phyloP scores from a whole-genome alignment of 768 basidiomycete species.

The Kwoniella dejecticola region DNA sequence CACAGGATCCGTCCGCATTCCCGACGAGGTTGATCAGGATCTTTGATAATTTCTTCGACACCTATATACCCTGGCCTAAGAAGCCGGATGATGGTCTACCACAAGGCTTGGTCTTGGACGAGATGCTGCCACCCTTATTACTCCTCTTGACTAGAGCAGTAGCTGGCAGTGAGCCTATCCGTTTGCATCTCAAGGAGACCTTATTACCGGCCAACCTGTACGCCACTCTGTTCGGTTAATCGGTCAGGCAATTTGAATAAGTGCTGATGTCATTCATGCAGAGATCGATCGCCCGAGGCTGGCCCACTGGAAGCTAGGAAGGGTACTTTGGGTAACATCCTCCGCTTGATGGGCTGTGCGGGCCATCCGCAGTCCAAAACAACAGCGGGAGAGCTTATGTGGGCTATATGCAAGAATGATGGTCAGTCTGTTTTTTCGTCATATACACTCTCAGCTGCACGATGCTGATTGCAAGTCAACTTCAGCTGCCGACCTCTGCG shows the following conservation, averaged over 20 bases:
- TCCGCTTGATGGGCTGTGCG: slow-evolving; percentile 74
- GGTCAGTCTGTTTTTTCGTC: slow-evolving; percentile 55
- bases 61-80: slow-evolving; percentile 30
- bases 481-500: slow-evolving; percentile 12
- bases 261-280: slow-evolving; percentile 27
- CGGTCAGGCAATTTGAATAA: not conserved
- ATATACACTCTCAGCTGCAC: not conserved
- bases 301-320: slow-evolving; percentile 70
- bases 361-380: slow-evolving; percentile 74
- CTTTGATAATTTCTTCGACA: slow-evolving; percentile 32
- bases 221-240: slow-evolving; percentile 31
- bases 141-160: slow-evolving; percentile 74
- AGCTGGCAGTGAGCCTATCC: slow-evolving; percentile 64
- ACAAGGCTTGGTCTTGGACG: slow-evolving; percentile 68
- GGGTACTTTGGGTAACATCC: slow-evolving; percentile 74
- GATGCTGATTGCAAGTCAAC: not conserved
- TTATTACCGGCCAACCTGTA: slow-evolving; percentile 72
- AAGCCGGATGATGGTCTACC: slow-evolving; percentile 35
- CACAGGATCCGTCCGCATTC: slow-evolving; percentile 26
- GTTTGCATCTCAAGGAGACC: slow-evolving; percentile 65
- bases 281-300: slow-evolving; percentile 66
- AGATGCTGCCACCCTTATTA: slow-evolving; percentile 72
- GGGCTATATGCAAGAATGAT: slow-evolving; percentile 76
- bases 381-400: slow-evolving; percentile 83
- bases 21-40: slow-evolving; percentile 30